These are phyloP conservation scores for Truncatella angustata DNA, from an alignment of 2,329 filamentous ascomycete species.

Conservation along the genomic window DNA sequence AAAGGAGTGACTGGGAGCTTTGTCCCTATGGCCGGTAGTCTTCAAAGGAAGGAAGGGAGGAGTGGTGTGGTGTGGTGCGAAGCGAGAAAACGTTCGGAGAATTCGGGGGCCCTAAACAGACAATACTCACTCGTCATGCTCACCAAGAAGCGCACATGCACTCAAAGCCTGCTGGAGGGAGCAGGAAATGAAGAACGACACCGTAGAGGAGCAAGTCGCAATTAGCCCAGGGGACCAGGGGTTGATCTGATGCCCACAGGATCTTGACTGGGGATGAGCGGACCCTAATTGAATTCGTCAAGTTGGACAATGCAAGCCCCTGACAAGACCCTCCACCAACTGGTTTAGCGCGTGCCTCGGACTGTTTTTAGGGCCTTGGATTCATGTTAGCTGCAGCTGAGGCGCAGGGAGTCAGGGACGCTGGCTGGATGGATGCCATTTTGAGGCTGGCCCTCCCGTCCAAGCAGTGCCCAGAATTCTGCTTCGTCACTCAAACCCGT, in stretches of 20 bases:
- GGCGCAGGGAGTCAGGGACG: neutral
- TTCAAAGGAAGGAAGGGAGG: neutral
- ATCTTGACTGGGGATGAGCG: neutral
- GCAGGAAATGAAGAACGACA: conserved; percentile 9
- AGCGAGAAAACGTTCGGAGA: neutral
- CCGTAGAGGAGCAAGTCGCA: conserved; percentile 6
- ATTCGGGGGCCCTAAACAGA: neutral
- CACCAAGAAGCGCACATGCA: neutral
- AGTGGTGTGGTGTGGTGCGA: no score
- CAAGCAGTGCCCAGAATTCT: neutral
- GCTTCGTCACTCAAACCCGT: neutral
- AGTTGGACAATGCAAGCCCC: conserved; percentile 8
- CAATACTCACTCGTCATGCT: neutral
- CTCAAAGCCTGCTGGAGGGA: neutral
- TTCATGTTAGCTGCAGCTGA: conserved; percentile 2
- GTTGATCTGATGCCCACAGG: neutral
- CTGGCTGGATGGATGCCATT: conserved; percentile 4
- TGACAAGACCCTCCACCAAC: conserved; percentile 6
- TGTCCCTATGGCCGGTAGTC: neutral
- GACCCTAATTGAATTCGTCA: neutral
- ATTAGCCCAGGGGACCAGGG: conserved; percentile 5
- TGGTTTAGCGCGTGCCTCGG: neutral
- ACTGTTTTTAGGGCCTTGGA: neutral
- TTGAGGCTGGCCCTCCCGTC: neutral
- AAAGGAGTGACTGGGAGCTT: neutral